Evolutionary conservation across 768 basidiomycete genomes (phyloP), one percentile per base, ranked within the genome.

Genomic region (Cystobasidium ongulense): DNA sequence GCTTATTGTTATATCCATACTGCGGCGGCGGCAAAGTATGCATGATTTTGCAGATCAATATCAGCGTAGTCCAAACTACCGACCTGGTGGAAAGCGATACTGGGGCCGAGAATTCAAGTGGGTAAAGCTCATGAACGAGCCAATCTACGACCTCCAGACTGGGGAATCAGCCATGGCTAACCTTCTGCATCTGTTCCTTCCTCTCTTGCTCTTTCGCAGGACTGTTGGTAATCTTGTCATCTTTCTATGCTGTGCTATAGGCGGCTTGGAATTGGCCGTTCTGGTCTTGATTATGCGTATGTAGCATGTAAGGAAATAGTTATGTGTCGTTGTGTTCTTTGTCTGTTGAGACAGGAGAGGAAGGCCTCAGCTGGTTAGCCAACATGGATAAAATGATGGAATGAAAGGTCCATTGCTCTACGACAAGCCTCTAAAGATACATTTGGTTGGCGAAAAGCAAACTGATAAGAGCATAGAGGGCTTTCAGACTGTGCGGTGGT

Each of bases 401-500:
- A 7, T 39, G 39, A 39, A 50, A 21, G n/a, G 10, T 50, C 46
- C 21, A 50, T 50, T 8, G 21, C 10, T 50, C 46, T 50, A 21
- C 46, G 46, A 21, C 46, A 21, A 21, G 21, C 46, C n/a, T 4
- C 46, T 50, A 27, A 33, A 25, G 68, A 57, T n/a, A 41, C 25
- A 29, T n/a, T 27, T 5, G 3, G 27, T 4, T 15, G 17, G 53
- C 41, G 10, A 18, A 7, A 23, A 46, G 1, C 18, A 1, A 29
- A 15, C 25, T 50, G 17, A 46, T 23, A 27, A 8, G 18, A n/a
- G 29, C 8, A 8, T 50, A 3, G 3, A 21, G 21, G 46, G 46
- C 46, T 11, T 50, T 83, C 80, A 88, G 73, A 88, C 84, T 50
- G 82, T 81, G 76, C 84, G 82, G 46, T 87, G 84, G 80, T 89